Base-by-base conservation (phyloP, 1,139 yeast species). In the Suhomyces yuchorum region DNA sequence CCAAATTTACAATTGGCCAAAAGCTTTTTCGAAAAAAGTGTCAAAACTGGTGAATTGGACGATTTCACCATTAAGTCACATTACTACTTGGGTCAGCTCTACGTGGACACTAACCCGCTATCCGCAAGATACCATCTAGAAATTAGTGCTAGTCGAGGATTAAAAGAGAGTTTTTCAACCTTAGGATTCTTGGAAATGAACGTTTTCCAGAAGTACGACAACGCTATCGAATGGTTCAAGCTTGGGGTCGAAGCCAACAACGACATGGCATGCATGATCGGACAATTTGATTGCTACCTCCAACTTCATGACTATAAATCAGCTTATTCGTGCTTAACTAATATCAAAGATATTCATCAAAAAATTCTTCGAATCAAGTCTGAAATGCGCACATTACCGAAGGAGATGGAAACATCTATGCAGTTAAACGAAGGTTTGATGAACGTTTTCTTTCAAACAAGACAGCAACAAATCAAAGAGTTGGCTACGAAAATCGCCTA, bases 161-260 rank as follows among this genome's bases (percentile, higher is more conserved):
- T 90, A 42, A 78, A 75, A 54, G 96, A 91, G 56, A 78, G 92
- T 7, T 87, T 90, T 60, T 80, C 84, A 15, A 80, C 85, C 22
- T 68, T 91, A 43, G 98, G 97, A 1, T 87, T 85, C 61, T 65
- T 90, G 53, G 93, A 90, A 56, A 67, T 90, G 70, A 83, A 83
- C 55, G 80, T 85, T 48, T 87, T 84, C 60, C 68, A 73, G n/a
- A 72, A 83, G 56, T 59, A 63, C 17, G 48, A 52, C 4, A 81
- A 81, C 55, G 89, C 96, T 0, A 68, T 75, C 36, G 90, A 89
- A 60, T 92, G 97, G 97, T 90, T 91, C 67, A 80, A 80, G 56
- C 67, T 91, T 40, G 98, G 97, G 0, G 75, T 81, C 34, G 93
- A 87, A 52, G 70, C 87, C 2, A 63, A 58, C 45, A 75, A 74